A percentile compares a stretch with the other conserved stretches of the same genome.
Evolutionary conservation across 2,329 filamentous ascomycete species (phyloP).

Genomic region (Drechslerella stenobrocha): DNA sequence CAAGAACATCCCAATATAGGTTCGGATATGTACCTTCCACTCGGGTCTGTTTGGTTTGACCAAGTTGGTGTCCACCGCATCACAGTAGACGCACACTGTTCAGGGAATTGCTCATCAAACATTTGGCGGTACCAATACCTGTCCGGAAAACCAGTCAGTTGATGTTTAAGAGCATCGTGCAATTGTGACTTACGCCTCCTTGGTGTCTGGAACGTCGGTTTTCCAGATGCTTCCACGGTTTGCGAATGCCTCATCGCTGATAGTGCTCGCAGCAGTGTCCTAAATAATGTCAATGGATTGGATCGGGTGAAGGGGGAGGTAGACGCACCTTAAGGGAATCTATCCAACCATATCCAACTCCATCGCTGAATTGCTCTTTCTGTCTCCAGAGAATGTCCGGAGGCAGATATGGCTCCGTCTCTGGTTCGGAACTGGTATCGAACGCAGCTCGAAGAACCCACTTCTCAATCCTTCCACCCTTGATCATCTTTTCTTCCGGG

Average conservation of each 20-base stretch:
- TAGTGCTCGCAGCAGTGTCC: constrained; percentile 83
- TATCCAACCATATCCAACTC: constrained; percentile 98
- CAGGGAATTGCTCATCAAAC: constrained; percentile 99
- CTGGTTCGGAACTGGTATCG: constrained; percentile 85
- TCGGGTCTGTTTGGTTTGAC: constrained; percentile 94
- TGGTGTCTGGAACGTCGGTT: constrained; percentile 85
- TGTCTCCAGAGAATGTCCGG: constrained; percentile 96
- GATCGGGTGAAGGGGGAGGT: neutral
- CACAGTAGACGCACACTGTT: constrained; percentile 86
- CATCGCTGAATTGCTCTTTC: constrained; percentile 99
- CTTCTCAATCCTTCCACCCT: constrained; percentile 85
- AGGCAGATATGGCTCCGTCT: constrained; percentile 81
- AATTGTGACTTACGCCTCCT: constrained; percentile 74
- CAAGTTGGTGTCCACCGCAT: constrained; percentile 97
- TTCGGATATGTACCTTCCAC: constrained; percentile 69
- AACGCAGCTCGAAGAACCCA: constrained; percentile 98
- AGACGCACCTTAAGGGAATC: constrained; percentile 72
- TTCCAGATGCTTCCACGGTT: constrained; percentile 98
- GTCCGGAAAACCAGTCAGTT: constrained; percentile 18
- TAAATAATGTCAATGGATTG: constrained; percentile 2
- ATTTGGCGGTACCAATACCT: constrained; percentile 96
- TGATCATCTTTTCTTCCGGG: constrained; percentile 94
- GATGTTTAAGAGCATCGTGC: constrained; percentile 18
- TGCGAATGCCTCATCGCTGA: constrained; percentile 97
- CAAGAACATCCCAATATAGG: neutral